These are phyloP conservation scores for Plectranthus barbatus DNA, from an alignment of 257 asterid species.

Conservation along the genomic window DNA sequence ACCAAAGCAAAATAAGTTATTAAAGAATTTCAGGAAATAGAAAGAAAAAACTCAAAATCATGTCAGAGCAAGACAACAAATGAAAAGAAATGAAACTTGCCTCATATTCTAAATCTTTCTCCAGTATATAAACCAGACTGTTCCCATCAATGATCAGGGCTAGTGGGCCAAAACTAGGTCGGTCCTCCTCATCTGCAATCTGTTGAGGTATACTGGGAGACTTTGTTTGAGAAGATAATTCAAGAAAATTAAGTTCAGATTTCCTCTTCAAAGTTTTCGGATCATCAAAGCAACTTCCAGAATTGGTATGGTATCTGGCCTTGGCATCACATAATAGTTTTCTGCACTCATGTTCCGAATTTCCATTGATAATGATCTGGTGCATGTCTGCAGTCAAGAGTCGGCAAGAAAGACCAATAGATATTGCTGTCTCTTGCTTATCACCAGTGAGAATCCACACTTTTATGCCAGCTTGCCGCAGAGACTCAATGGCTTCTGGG, in stretches of 20 bases:
- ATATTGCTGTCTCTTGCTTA: conserved; percentile 98
- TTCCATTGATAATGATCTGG: conserved; percentile 81
- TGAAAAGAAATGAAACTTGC: conserved; percentile 30
- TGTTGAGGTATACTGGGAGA: conserved; percentile 30
- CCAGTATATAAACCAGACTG: conserved; percentile 91
- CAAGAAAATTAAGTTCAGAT: conserved; percentile 43
- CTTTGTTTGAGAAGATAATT: conserved; percentile 40
- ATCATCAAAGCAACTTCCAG: conserved; percentile 28
- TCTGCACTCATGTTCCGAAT: conserved; percentile 82
- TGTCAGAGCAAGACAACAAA: not conserved
- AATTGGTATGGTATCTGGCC: conserved; percentile 46
- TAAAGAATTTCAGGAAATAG: not conserved
- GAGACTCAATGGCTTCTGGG: conserved; percentile 91
- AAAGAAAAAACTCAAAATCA: not conserved
- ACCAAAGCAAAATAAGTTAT: not conserved
- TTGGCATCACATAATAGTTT: conserved; percentile 73
- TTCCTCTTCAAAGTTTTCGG: conserved; percentile 28
- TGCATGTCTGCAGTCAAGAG: conserved; percentile 92
- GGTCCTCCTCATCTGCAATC: conserved; percentile 37
- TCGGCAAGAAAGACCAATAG: conserved; percentile 91
- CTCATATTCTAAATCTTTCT: conserved; percentile 85
- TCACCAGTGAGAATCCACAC: conserved; percentile 99
- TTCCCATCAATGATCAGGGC: conserved; percentile 97
- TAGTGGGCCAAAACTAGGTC: conserved; percentile 40
- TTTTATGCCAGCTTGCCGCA: conserved; percentile 94